phyloP scores from a whole-genome alignment of 2,329 filamentous ascomycete species.

The Colletotrichum sp. region DNA sequence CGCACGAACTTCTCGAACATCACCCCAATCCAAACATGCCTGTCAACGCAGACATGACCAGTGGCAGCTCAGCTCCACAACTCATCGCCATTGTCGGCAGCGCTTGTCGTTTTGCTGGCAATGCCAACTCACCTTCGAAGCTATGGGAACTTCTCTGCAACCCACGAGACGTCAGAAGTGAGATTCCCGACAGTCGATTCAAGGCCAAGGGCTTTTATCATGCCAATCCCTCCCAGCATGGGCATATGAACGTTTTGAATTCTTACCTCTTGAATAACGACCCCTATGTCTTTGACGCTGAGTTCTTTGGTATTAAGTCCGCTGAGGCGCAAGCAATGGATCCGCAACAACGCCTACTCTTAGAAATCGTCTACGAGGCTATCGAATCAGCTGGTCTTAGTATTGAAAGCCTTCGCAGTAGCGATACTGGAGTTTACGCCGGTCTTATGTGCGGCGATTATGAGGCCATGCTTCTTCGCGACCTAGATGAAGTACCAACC shows the following conservation, averaged over 20 bases:
- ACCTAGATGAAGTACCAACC: background rate
- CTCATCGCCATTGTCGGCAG: slow-evolving; percentile 15
- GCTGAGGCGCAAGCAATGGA: slow-evolving; percentile 35
- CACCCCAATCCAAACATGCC: background rate
- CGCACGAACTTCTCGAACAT: no score
- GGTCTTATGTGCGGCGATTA: background rate
- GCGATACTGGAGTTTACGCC: background rate
- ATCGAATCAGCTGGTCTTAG: slow-evolving; percentile 24
- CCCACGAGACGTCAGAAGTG: background rate
- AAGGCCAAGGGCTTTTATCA: background rate
- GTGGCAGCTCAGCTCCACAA: slow-evolving; percentile 22
- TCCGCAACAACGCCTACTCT: slow-evolving; percentile 35
- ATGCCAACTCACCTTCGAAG: background rate
- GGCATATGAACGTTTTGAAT: slow-evolving; percentile 25
- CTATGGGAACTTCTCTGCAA: slow-evolving; percentile 2
- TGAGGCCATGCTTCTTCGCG: background rate
- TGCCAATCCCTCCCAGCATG: slow-evolving; percentile 21
- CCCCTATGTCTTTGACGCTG: slow-evolving; percentile 25
- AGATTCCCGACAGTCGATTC: background rate
- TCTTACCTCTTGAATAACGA: slow-evolving; percentile 27
- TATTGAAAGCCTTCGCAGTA: background rate
- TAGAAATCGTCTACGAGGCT: slow-evolving; percentile 40
- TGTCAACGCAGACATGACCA: background rate
- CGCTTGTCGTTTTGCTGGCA: slow-evolving; percentile 3
- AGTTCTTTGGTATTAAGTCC: slow-evolving; percentile 32